A percentile compares a stretch with the other conserved stretches of the same genome.
These are phyloP conservation scores for Funneliformis geosporum DNA, from an alignment of 192 early-diverging fungal species.

Conservation along the genomic window DNA sequence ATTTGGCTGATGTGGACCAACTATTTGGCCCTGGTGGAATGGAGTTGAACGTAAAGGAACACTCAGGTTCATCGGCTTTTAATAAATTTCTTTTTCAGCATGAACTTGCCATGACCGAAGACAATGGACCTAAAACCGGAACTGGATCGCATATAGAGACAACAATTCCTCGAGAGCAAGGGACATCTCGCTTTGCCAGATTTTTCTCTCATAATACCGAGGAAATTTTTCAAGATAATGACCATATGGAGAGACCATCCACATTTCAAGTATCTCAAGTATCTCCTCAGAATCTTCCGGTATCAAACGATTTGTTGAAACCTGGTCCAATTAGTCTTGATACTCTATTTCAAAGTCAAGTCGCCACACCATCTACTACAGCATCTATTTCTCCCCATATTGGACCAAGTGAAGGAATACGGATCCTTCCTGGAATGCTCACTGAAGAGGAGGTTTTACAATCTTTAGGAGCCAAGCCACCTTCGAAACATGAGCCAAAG, in stretches of 20 bases:
- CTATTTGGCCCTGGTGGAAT: slow-evolving; percentile 49
- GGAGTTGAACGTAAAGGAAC: slow-evolving; percentile 38
- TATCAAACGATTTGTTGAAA: slow-evolving; percentile 22
- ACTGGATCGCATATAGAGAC: background rate
- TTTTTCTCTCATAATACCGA: slow-evolving; percentile 57
- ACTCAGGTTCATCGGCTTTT: slow-evolving; percentile 42
- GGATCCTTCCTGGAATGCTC: slow-evolving; percentile 38
- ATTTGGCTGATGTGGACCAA: slow-evolving; percentile 45
- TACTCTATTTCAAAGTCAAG: slow-evolving; percentile 54
- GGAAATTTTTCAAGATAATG: slow-evolving; percentile 33
- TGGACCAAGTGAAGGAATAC: slow-evolving; percentile 1
- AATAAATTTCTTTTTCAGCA: slow-evolving; percentile 52
- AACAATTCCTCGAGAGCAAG: slow-evolving; percentile 36
- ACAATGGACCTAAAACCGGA: slow-evolving; percentile 12
- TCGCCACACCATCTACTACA: slow-evolving; percentile 27
- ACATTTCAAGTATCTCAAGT: slow-evolving; percentile 2
- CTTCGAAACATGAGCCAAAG: slow-evolving; percentile 3
- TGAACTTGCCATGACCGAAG: slow-evolving; percentile 38
- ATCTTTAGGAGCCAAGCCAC: slow-evolving; percentile 42
- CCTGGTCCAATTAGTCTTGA: slow-evolving; percentile 48
- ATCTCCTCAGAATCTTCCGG: slow-evolving; percentile 31
- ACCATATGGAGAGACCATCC: background rate
- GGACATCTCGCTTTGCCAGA: slow-evolving; percentile 59
- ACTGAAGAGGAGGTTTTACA: slow-evolving; percentile 59
- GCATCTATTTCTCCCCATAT: slow-evolving; percentile 11